Evolutionary conservation across 2,329 filamentous ascomycete genomes (phyloP), one percentile per base, ranked within the genome.

Genomic region (Pseudogymnoascus sp.): DNA sequence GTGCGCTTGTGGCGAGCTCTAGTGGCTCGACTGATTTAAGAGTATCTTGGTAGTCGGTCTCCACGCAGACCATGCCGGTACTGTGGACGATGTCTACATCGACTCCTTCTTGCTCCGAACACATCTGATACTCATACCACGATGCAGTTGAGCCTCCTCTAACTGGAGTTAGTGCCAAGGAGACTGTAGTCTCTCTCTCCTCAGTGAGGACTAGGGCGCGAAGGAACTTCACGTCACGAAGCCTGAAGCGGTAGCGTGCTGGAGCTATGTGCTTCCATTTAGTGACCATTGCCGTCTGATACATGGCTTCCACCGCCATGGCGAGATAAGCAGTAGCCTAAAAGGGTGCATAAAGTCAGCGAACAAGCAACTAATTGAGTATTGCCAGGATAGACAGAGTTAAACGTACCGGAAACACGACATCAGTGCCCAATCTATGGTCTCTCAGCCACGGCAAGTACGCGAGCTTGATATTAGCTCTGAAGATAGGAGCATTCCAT

Each of bases 381-480:
- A 38, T 2, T 38, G 36, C 6, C 36, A 38, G 36, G 36, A 38
- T n/a, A 38, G 36, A 38, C 14, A n/a, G 36, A n/a, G 14, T 38
- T 38, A 6, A 38, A 38, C 36, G 36, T 38, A 38, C 31, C 31
- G 31, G 31, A 34, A 34, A 34, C 31, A 34, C 31, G 31, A 34
- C 31, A 34, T 34, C 31, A 34, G 31, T 34, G 31, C 31, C 31
- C 31, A 34, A 34, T 34, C 79, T 75, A 63, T 84, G 82, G 63
- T 84, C 79, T 59, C 75, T 71, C 6, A 84, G 74, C 82, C 82
- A 84, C 0, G 80, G 79, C 59, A 80, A 78, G 67, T 84, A 80
- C 1, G 65, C 61, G 5, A 70, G 38, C 1, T 49, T 37, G 1
- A 76, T 37, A 3, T 68, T 38, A 31, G 73, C 73, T 1, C 70